Evolutionary conservation across 495 filamentous ascomycete species (phyloP), one percentile per base, ranked within the genome.

Genomic region (Annulohypoxylon nitens): DNA sequence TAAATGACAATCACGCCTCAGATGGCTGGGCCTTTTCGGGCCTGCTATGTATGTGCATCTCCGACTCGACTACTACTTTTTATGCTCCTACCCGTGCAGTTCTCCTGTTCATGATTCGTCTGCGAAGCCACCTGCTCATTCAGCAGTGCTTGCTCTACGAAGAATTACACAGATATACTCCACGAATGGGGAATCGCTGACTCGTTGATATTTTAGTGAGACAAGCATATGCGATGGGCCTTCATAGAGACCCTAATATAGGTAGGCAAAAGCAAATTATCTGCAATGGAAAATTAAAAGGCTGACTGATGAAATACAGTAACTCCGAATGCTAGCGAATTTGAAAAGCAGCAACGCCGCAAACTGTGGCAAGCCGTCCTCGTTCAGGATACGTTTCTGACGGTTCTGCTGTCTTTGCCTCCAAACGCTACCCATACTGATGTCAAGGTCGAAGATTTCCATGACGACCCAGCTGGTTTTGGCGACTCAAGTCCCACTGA

Each of bases 1-100:
- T 93, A 78, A 93, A 93, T 77, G 91, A 93, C 75, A 92, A 92
- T 68, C 91, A 93, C 65, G 89, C 90, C 6, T 90, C 89, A 1
- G 91, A 93, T 71, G 90, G 90, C 1, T 93, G 90, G 89, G 89
- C 90, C 0, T 93, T 92, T 82, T 90, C 88, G 3, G 91, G 91
- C 9, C 57, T 75, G 43, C 26, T 75, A 68, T 25, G 72, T 75
- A 71, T 12, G 71, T 70, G 18, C 14, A 26, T 48, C 18, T 25
- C 37, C 43, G 9, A 26, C 57, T 37, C 16, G 2, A 26, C 58
- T 18, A 34, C 39, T 36, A 2, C 34, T 43, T 33, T 23, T 71
- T 20, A 3, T 18, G 18, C 7, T 39, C 39, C 39, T 11, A 20
- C 43, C 20, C 26, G 30, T 23, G 20, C 7, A 25, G 39, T 14